Evolutionary conservation across 495 filamentous ascomycete genomes (phyloP), one percentile per base, ranked within the genome.

Genomic region (Aspergillus incahuasiensis): DNA sequence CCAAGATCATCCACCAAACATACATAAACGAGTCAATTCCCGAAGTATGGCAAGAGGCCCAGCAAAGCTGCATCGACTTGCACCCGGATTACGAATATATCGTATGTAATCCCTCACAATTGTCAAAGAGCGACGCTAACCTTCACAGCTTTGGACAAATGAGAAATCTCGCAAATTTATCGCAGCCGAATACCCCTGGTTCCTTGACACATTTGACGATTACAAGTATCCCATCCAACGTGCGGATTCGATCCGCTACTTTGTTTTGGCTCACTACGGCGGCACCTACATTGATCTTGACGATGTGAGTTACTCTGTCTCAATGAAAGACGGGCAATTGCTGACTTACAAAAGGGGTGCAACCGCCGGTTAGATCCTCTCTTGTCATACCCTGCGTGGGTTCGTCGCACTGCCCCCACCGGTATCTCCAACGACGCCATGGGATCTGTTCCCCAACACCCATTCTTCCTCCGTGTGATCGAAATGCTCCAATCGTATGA

Each of bases 361-460:
- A 87, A 89, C 60, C 83, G 88, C 48, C 82, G 85, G 32, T 78
- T 96, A 41, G 88, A 92, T 57, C 89, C 91, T 45, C 78, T 95
- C 5, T 82, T 92, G 35, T 79, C 82, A 38, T 95, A 92, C 70
- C 86, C 86, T 12, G 83, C 87, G 28, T 95, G 90, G 89, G 78
- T 92, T 18, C 87, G 90, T 59, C 84, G 84, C 51, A 91, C 88
- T 11, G 77, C 80, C 1, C 90, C 91, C 9, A 94, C 89, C 8
- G 91, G 91, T 42, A 89, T 96, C 61, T 89, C 86, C 48, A 96
- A 96, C 72, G 90, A 96, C 66, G 89, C 86, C 24, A 92, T 95
- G 82, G 91, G 88, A 40, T 74, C 87, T 13, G 78, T 87, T 3
- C 89, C 89, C 1, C 79, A 87, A 50, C 91, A 96, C 61, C 89